A percentile compares a stretch with the other conserved stretches of the same genome.
Evolutionary conservation across 2,329 filamentous ascomycete species (phyloP).

Genomic region (Rhexocercosporidium sp.): DNA sequence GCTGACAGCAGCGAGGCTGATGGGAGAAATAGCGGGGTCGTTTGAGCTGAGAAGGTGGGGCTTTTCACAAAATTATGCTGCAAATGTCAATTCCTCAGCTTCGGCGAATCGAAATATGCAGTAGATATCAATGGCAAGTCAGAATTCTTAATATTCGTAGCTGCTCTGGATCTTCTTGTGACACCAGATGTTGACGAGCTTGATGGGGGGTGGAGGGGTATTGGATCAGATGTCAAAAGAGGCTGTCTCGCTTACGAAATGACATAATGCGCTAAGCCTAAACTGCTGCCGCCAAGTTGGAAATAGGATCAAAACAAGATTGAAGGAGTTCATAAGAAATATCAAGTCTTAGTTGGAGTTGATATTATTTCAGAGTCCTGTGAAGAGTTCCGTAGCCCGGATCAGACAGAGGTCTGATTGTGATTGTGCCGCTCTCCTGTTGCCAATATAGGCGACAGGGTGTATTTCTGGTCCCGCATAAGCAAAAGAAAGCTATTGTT

Average conservation of each 20-base stretch:
- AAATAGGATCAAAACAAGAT: conserved; percentile 1
- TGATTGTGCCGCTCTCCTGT: background rate
- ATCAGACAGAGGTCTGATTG: too few relatives aligned
- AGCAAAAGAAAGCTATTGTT: background rate
- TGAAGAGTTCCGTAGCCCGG: background rate
- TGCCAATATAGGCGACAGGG: background rate
- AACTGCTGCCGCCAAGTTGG: background rate
- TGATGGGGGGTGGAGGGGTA: background rate
- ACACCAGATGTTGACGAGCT: background rate
- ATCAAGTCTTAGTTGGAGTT: background rate
- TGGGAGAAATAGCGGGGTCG: background rate
- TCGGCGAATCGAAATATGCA: background rate
- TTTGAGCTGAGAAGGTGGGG: background rate
- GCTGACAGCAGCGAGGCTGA: background rate
- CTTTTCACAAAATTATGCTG: background rate
- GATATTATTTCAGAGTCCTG: background rate
- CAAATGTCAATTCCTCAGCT: background rate
- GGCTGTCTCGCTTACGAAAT: conserved; percentile 5
- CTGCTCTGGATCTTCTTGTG: background rate
- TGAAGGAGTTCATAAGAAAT: background rate
- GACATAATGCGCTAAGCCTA: conserved; percentile 3
- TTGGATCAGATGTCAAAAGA: conserved; percentile 4
- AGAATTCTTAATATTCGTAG: background rate
- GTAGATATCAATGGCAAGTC: background rate
- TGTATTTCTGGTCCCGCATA: conserved; percentile 5